Percentiles rank a stretch among this genome's conserved stretches.
Evolutionary conservation across 176 grass and related monocot genomes (phyloP).

Genomic region (Tillandsia leiboldiana): DNA sequence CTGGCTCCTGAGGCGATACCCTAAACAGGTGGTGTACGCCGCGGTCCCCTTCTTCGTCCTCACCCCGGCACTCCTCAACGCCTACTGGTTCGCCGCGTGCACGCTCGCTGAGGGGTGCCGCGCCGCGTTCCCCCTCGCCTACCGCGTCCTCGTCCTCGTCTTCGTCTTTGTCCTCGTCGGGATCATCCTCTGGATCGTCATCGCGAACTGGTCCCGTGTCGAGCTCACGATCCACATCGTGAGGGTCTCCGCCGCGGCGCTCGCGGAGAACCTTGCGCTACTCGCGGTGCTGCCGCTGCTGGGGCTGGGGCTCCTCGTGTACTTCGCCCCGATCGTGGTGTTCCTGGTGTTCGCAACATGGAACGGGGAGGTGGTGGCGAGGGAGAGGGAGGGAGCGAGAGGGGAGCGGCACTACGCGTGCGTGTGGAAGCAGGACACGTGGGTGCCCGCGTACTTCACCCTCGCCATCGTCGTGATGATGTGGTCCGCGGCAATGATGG

Average conservation of each 20-base stretch:
- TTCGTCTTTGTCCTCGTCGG: conserved; percentile 34
- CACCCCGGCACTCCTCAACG: conserved; percentile 34
- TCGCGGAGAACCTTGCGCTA: conserved; percentile 24
- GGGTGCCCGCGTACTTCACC: conserved; percentile 37
- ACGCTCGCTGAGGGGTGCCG: conserved; percentile 7
- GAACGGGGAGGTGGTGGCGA: conserved; percentile 34
- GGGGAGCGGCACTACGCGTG: conserved; percentile 22
- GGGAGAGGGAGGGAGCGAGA: conserved; percentile 6
- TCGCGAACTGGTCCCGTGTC: conserved; percentile 35
- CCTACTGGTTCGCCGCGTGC: conserved; percentile 44
- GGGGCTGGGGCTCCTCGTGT: conserved; percentile 18
- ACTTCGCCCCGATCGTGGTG: conserved; percentile 31
- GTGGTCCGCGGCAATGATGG: conserved; percentile 38
- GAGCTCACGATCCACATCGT: conserved; percentile 36
- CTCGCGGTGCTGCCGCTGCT: conserved; percentile 27
- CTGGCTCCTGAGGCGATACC: conserved; percentile 24
- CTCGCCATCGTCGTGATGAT: conserved; percentile 32
- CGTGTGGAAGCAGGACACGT: conserved; percentile 34
- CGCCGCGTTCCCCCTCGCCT: conserved; percentile 20
- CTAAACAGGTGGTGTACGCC: conserved; percentile 33
- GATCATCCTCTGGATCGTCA: conserved; percentile 32
- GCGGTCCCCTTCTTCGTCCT: conserved; percentile 41
- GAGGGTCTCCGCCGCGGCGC: conserved; percentile 22
- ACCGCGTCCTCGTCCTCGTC: conserved; percentile 30
- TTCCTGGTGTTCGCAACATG: conserved; percentile 40